Percentiles rank a stretch among this genome's conserved stretches.
These are phyloP conservation scores for Zangia roseola DNA, from an alignment of 768 basidiomycete species.

Conservation along the genomic window DNA sequence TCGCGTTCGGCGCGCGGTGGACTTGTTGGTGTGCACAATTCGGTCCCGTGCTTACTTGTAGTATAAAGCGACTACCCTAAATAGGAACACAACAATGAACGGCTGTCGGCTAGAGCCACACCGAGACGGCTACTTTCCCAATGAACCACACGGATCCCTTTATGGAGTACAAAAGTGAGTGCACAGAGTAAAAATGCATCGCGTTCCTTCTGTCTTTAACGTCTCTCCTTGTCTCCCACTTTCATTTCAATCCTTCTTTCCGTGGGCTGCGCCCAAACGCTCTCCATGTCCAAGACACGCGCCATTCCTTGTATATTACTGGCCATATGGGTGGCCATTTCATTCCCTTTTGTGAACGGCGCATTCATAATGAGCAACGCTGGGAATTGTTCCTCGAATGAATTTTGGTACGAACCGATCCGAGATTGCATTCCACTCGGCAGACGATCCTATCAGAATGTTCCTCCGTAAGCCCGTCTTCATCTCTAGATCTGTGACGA, in stretches of 20 bases:
- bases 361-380: slow-evolving; percentile 4
- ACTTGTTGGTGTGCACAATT: background rate
- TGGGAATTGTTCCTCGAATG: slow-evolving; percentile 14
- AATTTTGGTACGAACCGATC: slow-evolving; percentile 16
- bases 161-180: slow-evolving; percentile 6
- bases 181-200: background rate
- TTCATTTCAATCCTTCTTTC: background rate
- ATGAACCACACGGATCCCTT: background rate
- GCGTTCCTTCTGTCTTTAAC: background rate
- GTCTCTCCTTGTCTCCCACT: background rate
- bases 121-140: background rate
- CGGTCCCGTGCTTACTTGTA: background rate
- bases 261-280: slow-evolving; percentile 5
- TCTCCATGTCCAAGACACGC: slow-evolving; percentile 1
- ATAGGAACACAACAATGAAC: slow-evolving; percentile 2
- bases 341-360: slow-evolving; percentile 8
- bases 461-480: slow-evolving; percentile 14
- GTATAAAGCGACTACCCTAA: background rate
- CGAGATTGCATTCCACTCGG: slow-evolving; percentile 9
- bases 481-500: background rate
- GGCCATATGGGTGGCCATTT: slow-evolving; percentile 5
- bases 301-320: background rate
- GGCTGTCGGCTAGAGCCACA: background rate
- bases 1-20: background rate
- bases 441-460: background rate